A percentile compares a stretch with the other conserved stretches of the same genome.
These are phyloP conservation scores for Actinomortierella wolfii DNA, from an alignment of 371 early-diverging fungal species.

Conservation along the genomic window DNA sequence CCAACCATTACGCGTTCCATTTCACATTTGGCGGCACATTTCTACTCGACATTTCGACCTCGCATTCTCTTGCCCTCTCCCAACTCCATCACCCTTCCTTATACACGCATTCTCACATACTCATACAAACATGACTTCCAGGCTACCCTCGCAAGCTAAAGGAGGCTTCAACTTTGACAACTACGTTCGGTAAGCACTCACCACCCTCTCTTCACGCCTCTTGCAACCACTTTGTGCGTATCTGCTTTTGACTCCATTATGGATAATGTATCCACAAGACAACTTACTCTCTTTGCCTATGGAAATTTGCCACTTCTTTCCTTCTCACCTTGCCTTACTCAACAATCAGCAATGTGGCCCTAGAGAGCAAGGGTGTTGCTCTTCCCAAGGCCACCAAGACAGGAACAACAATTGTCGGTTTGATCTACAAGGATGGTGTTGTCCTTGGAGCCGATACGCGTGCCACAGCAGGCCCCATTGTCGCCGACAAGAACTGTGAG, in stretches of 20 bases:
- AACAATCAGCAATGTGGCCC: slow-evolving; percentile 68
- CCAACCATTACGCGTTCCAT: too few species aligned
- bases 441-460: slow-evolving; percentile 99
- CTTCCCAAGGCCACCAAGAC: slow-evolving; percentile 94
- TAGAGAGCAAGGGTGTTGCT: slow-evolving; percentile 79
- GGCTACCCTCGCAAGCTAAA: slow-evolving; percentile 44
- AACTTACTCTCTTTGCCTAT: background rate
- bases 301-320: background rate
- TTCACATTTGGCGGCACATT: too few species aligned
- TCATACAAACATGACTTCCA: slow-evolving; percentile 26
- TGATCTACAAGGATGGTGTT: slow-evolving; percentile 96
- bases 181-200: slow-evolving; percentile 66
- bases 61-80: background rate
- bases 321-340: slow-evolving; percentile 1
- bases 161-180: slow-evolving; percentile 89
- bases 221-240: background rate
- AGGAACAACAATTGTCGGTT: slow-evolving; percentile 98
- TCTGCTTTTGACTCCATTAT: background rate
- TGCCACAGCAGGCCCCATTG: slow-evolving; percentile 98
- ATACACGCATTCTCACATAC: background rate
- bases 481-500: slow-evolving; percentile 99
- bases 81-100: background rate
- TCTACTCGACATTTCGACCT: background rate
- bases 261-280: background rate
- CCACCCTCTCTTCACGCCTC: background rate